These are phyloP conservation scores for Amanita muscaria DNA, from an alignment of 768 basidiomycete genomes.

Conservation along the genomic window DNA sequence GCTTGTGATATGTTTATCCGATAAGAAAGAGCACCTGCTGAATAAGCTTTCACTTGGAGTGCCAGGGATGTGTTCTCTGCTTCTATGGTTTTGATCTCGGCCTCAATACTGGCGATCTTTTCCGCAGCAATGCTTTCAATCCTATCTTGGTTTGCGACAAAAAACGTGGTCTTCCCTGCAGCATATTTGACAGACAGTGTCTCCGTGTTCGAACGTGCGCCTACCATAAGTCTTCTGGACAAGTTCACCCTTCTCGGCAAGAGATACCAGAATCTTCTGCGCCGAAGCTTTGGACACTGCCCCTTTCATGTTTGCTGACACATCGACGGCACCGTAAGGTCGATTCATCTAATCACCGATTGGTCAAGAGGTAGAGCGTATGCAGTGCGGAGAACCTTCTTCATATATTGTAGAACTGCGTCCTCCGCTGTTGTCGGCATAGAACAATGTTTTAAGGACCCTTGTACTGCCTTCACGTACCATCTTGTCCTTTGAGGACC, in stretches of 20 bases:
- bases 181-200: constrained; percentile 5
- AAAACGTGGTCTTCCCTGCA: constrained; percentile 78
- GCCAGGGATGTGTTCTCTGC: constrained; percentile 50
- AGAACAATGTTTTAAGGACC: not conserved
- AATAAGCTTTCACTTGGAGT: constrained; percentile 41
- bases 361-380: not conserved
- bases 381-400: constrained; percentile 35
- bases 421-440: constrained; percentile 49
- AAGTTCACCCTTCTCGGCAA: constrained; percentile 81
- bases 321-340: constrained; percentile 90
- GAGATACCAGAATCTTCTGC: constrained; percentile 72
- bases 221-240: constrained; percentile 79
- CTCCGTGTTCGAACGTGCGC: constrained; percentile 10
- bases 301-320: constrained; percentile 85
- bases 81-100: constrained; percentile 44
- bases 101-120: constrained; percentile 51
- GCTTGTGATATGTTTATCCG: not conserved
- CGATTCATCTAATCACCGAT: constrained; percentile 65
- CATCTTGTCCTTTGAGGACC: constrained; percentile 70
- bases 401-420: constrained; percentile 70
- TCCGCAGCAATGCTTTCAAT: constrained; percentile 57
- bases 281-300: constrained; percentile 76
- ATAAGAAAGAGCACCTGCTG: constrained; percentile 31
- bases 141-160: constrained; percentile 74
- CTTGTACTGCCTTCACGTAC: constrained; percentile 20